Conservation (phyloP, 768 basidiomycete genomes). For the Calocybe cyanea region DNA sequence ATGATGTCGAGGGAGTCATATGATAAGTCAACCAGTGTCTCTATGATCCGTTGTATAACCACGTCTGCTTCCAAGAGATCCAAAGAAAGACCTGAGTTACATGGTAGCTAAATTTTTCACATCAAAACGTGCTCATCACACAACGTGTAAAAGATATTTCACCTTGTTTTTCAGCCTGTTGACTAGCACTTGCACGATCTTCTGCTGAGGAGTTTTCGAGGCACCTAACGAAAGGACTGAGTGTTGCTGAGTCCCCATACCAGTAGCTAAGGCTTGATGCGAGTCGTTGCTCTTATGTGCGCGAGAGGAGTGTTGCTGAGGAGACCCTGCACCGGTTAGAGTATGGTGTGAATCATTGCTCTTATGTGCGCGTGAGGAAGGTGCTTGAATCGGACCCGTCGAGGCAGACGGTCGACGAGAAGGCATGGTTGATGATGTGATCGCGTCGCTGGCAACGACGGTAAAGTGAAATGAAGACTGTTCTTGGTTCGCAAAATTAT, state of each 20-base stretch:
- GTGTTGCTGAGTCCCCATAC: slow-evolving; percentile 27
- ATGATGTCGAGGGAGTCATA: slow-evolving; percentile 77
- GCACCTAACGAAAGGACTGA: slow-evolving; percentile 31
- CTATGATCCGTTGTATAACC: slow-evolving; percentile 71
- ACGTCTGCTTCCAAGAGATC: slow-evolving; percentile 73
- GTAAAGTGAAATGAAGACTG: slow-evolving; percentile 4
- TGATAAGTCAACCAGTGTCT: slow-evolving; percentile 77
- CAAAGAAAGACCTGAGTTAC: slow-evolving; percentile 73
- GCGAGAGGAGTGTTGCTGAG: slow-evolving; percentile 32
- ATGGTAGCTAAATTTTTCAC: slow-evolving; percentile 60
- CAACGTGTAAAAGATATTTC: slow-evolving; percentile 12
- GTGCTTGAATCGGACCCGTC: slow-evolving; percentile 29
- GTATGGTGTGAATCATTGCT: slow-evolving; percentile 60
- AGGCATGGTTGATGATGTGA: slow-evolving; percentile 35
- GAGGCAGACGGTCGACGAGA: slow-evolving; percentile 60
- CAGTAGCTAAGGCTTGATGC: slow-evolving; percentile 33
- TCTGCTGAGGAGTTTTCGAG: slow-evolving; percentile 67
- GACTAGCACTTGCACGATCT: slow-evolving; percentile 76
- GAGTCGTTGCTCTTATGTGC: slow-evolving; percentile 66
- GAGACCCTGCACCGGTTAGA: slow-evolving; percentile 17
- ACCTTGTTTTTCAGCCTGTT: slow-evolving; percentile 82
- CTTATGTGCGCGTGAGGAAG: slow-evolving; percentile 49
- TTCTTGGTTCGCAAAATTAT: slow-evolving; percentile 1
- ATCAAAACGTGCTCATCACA: slow-evolving; percentile 5
- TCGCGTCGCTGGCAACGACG: slow-evolving; percentile 4